Evolutionary conservation across 768 basidiomycete species (phyloP).

Genomic region (Hypholoma fasciculare): DNA sequence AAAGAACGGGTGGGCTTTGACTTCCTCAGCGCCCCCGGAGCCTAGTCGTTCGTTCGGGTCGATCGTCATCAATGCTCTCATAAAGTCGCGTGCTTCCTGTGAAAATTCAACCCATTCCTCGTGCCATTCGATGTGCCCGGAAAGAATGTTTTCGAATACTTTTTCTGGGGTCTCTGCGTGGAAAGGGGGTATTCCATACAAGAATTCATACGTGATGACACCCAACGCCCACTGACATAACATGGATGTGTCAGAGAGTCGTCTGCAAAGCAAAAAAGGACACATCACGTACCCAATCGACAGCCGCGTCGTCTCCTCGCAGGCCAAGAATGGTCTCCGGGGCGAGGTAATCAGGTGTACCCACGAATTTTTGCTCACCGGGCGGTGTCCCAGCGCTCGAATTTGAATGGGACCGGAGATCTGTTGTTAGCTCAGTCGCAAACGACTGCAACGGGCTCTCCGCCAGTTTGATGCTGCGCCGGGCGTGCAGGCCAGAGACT

Average conservation of each 20-base stretch:
- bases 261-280: conserved; percentile 7
- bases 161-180: conserved; percentile 96
- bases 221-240: conserved; percentile 90
- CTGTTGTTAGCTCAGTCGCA: conserved; percentile 81
- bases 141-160: conserved; percentile 98
- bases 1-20: conserved; percentile 91
- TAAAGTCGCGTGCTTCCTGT: conserved; percentile 86
- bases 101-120: conserved; percentile 90
- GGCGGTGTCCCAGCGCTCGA: conserved; percentile 68
- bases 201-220: conserved; percentile 96
- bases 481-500: conserved; percentile 52
- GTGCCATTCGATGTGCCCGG: conserved; percentile 93
- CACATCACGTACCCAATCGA: conserved; percentile 80
- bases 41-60: conserved; percentile 84
- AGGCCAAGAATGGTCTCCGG: conserved; percentile 95
- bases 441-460: conserved; percentile 89
- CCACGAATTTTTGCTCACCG: conserved; percentile 92
- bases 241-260: conserved; percentile 6
- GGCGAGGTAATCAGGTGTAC: conserved; percentile 96
- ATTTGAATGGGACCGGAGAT: conserved; percentile 76
- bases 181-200: conserved; percentile 97
- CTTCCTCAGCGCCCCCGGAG: conserved; percentile 84
- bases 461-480: conserved; percentile 45
- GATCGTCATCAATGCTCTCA: conserved; percentile 79
- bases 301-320: conserved; percentile 90